Evolutionary conservation across 345 rosid genomes (phyloP).

Genomic region (Rhodamnia argentea): DNA sequence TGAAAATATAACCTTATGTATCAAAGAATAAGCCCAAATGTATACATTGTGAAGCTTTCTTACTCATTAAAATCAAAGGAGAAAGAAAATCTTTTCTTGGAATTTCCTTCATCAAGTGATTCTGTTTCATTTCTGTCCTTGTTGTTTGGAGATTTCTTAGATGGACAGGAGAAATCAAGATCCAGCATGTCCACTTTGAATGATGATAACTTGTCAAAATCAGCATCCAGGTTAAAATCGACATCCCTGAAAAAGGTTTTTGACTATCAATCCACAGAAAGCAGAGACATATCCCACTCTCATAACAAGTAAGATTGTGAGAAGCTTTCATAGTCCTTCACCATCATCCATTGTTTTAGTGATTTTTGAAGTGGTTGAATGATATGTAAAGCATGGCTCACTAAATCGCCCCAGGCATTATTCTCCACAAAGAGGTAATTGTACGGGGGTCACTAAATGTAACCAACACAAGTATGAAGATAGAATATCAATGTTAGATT

Average conservation of each 20-base stretch:
- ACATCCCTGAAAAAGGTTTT: slow-evolving; percentile 44
- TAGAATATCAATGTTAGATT: background rate
- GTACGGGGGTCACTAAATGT: background rate
- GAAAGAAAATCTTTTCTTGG: background rate
- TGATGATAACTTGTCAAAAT: slow-evolving; percentile 63
- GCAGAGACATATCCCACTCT: background rate
- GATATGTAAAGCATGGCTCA: background rate
- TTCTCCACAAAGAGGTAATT: background rate
- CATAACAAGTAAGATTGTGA: background rate
- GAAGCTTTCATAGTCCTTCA: background rate
- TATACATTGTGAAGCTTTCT: slow-evolving; percentile 1
- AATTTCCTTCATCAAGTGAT: background rate
- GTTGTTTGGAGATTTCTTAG: slow-evolving; percentile 34
- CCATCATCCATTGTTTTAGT: background rate
- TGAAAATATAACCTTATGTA: background rate
- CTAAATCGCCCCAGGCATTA: background rate
- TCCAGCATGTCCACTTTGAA: slow-evolving; percentile 73
- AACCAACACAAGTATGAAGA: background rate
- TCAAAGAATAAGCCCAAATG: background rate
- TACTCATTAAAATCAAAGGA: slow-evolving; percentile 36
- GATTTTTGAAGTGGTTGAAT: background rate
- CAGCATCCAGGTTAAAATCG: slow-evolving; percentile 67
- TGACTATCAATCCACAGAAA: background rate
- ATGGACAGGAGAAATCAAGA: slow-evolving; percentile 61
- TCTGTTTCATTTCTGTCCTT: slow-evolving; percentile 47